phyloP scores from a whole-genome alignment of 148 eudicot species.

The Nepenthes gracilis region DNA sequence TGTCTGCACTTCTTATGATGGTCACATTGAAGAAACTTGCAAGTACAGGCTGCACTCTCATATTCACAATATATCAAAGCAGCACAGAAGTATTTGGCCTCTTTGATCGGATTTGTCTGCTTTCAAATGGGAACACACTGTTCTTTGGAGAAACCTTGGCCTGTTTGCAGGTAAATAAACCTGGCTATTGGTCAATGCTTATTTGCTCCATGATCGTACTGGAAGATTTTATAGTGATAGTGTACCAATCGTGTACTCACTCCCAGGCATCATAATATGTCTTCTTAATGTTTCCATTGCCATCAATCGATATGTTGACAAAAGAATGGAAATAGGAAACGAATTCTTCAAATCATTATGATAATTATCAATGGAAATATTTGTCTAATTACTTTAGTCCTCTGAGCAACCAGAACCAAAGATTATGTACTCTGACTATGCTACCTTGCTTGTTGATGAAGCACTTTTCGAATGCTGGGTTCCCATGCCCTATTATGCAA shows the following conservation, averaged over 20 bases:
- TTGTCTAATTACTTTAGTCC: too few species aligned
- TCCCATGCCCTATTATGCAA: constrained; percentile 99
- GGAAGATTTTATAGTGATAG: background rate
- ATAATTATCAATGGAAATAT: too few species aligned
- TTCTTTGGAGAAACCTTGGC: constrained; percentile 96
- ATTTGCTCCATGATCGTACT: background rate
- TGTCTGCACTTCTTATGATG: constrained; percentile 98
- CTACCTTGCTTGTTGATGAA: constrained; percentile 26
- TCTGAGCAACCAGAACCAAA: background rate
- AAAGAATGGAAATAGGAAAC: too few species aligned
- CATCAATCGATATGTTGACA: background rate
- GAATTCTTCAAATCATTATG: too few species aligned
- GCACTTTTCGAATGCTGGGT: constrained; percentile 99
- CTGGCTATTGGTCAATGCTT: background rate
- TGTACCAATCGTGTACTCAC: too few species aligned
- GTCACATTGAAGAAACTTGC: constrained; percentile 96
- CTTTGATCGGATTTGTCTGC: constrained; percentile 91
- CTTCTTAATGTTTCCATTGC: too few species aligned
- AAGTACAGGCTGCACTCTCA: constrained; percentile 86
- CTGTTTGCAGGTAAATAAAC: constrained; percentile 73
- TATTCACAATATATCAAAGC: constrained; percentile 91
- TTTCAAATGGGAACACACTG: constrained; percentile 89
- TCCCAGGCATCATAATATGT: too few species aligned
- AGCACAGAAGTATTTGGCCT: constrained; percentile 99
- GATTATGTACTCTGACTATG: constrained; percentile 2